Base-by-base conservation (phyloP, 176 grass and related monocot species). In the Eremochloa ophiuroides region DNA sequence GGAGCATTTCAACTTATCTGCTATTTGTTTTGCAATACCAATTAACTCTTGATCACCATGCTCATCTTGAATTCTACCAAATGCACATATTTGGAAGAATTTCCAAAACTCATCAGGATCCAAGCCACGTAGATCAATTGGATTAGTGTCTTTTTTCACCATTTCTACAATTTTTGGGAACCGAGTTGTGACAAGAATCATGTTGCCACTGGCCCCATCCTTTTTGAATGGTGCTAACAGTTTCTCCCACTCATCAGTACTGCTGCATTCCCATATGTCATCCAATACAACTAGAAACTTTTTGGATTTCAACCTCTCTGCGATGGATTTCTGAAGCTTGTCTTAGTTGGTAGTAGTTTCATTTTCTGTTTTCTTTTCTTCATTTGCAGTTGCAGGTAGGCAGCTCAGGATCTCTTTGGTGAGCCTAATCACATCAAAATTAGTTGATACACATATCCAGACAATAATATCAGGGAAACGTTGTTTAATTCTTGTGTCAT, bases 401-500 rank as follows among this genome's bases (percentile, higher is more conserved):
- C 47, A 39, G 6, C 37, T 20, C 29, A 35, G 10, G 62, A 84
- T 84, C 34, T 84, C 27, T 14, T 31, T 39, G 12, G 82, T 69
- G 63, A 90, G 58, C 13, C 39, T 74, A 2, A 26, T 17, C 26
- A 91, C 42, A 70, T 66, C 62, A 44, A 91, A 87, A 71, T 75
- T 53, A 37, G 66, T 73, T 0, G 85, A 87, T 8, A 91, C 85
- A 63, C 68, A 81, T 2, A 91, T 13, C 81, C 81, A 87, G 3
- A 81, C 1, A 10, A 5, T 72, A 53, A 46, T 8, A 17, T 8
- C 0, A 18, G 14, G 1, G 16, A 91, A 91, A 10, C 66, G 30
- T 33, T 66, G 23, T 28, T 66, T 2, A 60, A 25, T 81, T n/a
- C 15, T 33, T 47, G 72, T 17, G 16, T 80, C 41, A 58, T 53